A percentile compares a stretch with the other conserved stretches of the same genome.
Evolutionary conservation across 345 rosid species (phyloP).

Genomic region (Hevea brasiliensis): DNA sequence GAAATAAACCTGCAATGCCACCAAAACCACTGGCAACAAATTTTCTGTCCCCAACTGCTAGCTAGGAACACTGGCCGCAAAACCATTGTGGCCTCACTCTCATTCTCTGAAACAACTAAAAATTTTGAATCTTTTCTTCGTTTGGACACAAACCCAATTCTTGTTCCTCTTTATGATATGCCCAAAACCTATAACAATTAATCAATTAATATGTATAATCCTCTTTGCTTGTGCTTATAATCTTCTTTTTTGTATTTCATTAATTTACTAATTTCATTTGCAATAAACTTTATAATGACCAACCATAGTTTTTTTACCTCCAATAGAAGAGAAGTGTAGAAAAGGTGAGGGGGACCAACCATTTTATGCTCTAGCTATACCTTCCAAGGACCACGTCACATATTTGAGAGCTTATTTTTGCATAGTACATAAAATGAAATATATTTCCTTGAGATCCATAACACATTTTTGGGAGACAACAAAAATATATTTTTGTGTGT

Average conservation of each 20-base stretch:
- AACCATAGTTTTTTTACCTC: not conserved
- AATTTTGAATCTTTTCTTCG: not conserved
- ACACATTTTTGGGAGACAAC: too few relatives aligned
- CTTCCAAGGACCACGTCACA: not conserved
- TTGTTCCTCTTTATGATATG: not conserved
- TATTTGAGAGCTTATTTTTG: not conserved
- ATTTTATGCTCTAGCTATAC: not conserved
- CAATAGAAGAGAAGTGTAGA: not conserved
- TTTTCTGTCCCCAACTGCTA: slow-evolving; percentile 69
- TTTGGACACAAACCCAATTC: not conserved
- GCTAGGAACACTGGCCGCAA: slow-evolving; percentile 96
- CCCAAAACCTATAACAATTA: not conserved
- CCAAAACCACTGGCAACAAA: slow-evolving; percentile 95
- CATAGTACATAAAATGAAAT: not conserved
- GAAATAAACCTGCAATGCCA: slow-evolving; percentile 90
- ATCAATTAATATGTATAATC: not conserved
- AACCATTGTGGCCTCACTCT: slow-evolving; percentile 49
- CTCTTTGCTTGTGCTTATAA: not conserved
- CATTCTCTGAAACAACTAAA: slow-evolving; percentile 5
- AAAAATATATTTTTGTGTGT: too few relatives aligned
- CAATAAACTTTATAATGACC: not conserved
- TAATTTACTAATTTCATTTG: not conserved
- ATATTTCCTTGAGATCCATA: too few relatives aligned
- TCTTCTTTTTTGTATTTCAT: too few relatives aligned
- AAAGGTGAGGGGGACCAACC: not conserved